These are phyloP conservation scores for Amphicarpaea edgeworthii DNA, from an alignment of 306 rosid species.

Conservation along the genomic window DNA sequence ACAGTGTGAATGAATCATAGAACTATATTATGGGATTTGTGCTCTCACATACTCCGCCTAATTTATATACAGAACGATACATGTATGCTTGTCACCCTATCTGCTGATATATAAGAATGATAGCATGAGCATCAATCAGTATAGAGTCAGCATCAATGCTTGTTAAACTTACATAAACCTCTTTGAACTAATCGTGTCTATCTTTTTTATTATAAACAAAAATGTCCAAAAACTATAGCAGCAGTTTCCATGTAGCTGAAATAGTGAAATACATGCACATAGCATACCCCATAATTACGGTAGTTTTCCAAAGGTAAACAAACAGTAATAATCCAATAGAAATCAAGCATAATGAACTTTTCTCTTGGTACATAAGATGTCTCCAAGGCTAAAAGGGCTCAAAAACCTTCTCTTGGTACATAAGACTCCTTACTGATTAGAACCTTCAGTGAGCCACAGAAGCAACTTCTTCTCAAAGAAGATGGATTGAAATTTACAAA, in stretches of 20 bases:
- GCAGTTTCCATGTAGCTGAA: conserved; percentile 32
- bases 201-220: not conserved
- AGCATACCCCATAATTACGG: not conserved
- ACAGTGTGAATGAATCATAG: not conserved
- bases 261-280: conserved; percentile 16
- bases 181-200: not conserved
- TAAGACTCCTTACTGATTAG: not conserved
- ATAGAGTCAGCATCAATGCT: not conserved
- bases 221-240: conserved; percentile 3
- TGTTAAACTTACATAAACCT: conserved; percentile 8
- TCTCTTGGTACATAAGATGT: not conserved
- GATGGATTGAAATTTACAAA: not conserved
- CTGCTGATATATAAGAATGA: conserved; percentile 1
- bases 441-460: conserved; percentile 21
- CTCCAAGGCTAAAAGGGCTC: not conserved
- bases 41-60: not conserved
- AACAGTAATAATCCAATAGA: conserved; percentile 32
- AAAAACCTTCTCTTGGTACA: conserved; percentile 3
- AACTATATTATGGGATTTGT: not conserved
- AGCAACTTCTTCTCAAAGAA: conserved; percentile 21
- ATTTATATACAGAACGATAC: conserved; percentile 8
- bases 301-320: conserved; percentile 22
- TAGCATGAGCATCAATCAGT: not conserved
- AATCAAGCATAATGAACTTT: not conserved
- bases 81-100: conserved; percentile 30